Percentiles rank a stretch among this genome's conserved stretches.
Evolutionary conservation across 2,329 filamentous ascomycete genomes (phyloP).

Genomic region (Delphinella strobiligena): DNA sequence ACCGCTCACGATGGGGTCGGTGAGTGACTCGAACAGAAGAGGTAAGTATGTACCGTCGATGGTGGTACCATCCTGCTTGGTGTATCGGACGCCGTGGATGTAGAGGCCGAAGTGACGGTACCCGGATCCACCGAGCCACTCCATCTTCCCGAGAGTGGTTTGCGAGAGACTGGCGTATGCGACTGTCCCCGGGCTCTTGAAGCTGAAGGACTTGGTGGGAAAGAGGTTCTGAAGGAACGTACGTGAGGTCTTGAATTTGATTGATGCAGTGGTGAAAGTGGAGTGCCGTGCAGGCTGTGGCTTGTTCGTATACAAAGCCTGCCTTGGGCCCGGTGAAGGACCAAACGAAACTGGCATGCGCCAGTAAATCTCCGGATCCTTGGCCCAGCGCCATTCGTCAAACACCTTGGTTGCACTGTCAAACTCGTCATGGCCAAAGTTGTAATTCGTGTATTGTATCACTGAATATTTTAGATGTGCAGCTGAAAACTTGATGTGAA

Average conservation of each 20-base stretch:
- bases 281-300: constrained; percentile 13
- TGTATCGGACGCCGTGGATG: constrained; percentile 50
- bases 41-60: constrained; percentile 44
- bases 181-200: constrained; percentile 24
- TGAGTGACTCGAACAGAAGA: constrained; percentile 45
- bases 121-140: constrained; percentile 49
- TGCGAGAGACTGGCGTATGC: constrained; percentile 26
- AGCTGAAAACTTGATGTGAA: not conserved
- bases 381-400: constrained; percentile 38
- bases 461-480: not conserved
- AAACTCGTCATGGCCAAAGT: constrained; percentile 37
- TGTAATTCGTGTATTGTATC: constrained; percentile 33
- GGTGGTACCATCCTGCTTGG: constrained; percentile 34
- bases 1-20: constrained; percentile 49
- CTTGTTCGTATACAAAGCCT: constrained; percentile 12
- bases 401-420: constrained; percentile 41
- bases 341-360: constrained; percentile 33
- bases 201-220: constrained; percentile 23
- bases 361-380: constrained; percentile 23
- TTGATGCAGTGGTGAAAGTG: constrained; percentile 20
- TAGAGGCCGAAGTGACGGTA: constrained; percentile 49
- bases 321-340: constrained; percentile 28
- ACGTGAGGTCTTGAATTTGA: constrained; percentile 27
- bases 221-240: constrained; percentile 29
- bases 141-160: constrained; percentile 34